Percentiles rank a stretch among this genome's conserved stretches.
Evolutionary conservation across 2,329 filamentous ascomycete species (phyloP).

Genomic region (Aspergillus aculeatinus): DNA sequence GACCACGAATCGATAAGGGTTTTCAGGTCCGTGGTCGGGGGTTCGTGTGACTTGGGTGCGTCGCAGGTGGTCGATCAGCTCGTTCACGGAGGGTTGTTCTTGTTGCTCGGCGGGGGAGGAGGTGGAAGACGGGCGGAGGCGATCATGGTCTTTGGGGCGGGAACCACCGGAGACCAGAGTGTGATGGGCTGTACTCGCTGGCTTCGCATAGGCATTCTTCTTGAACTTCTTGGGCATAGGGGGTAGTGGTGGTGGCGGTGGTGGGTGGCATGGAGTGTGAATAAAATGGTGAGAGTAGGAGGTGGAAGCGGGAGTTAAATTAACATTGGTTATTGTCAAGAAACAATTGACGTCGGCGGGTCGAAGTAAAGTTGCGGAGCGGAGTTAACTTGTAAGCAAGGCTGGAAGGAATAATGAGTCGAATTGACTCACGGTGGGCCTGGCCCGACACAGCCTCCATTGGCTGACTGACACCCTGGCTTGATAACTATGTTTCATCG

Average conservation of each 20-base stretch:
- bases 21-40: constrained; percentile 19
- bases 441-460: too few relatives aligned
- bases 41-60: constrained; percentile 37
- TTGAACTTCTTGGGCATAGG: constrained; percentile 52
- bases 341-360: not conserved
- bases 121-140: constrained; percentile 18
- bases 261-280: constrained; percentile 10
- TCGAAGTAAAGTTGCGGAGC: not conserved
- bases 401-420: not conserved
- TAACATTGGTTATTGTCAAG: not conserved
- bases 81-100: constrained; percentile 44
- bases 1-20: constrained; percentile 20
- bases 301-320: not conserved
- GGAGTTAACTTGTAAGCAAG: not conserved
- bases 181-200: constrained; percentile 41
- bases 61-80: constrained; percentile 48
- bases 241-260: constrained; percentile 13
- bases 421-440: not conserved
- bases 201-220: constrained; percentile 40
- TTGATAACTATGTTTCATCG: not conserved
- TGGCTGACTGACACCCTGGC: too few relatives aligned
- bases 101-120: constrained; percentile 24
- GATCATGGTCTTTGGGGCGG: constrained; percentile 28
- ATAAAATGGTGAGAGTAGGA: not conserved
- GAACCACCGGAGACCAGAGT: constrained; percentile 34